Base-by-base conservation (phyloP, 805 yeast species). In the Priceomyces melissophilus region DNA sequence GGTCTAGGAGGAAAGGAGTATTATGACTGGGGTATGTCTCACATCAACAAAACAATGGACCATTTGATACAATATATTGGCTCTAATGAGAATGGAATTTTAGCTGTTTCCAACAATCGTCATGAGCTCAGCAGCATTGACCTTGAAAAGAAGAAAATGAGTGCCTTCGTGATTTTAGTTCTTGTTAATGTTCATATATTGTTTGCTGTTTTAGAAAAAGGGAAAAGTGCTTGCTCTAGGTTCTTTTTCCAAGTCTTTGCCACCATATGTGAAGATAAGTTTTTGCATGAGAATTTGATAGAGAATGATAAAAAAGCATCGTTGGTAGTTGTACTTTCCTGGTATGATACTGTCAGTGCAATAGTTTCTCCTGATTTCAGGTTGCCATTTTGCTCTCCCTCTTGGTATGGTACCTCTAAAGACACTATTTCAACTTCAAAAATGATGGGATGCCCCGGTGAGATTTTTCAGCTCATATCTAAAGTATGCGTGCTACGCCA, bases 401-500 rank as follows among this genome's bases (percentile, higher is more conserved):
- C 58, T 13, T 78, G 81, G 80, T 77, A 75, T 47, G 82, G 82
- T 2, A 45, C 61, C 3, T 57, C 64, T 7, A 49, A 55, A 20
- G 72, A 67, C 42, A 50, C 53, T 9, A 63, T 73, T 3, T 75
- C 81, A 12, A 76, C 81, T 0, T 66, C 76, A 4, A 67, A 65
- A 41, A 67, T 78, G 71, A 76, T 75, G 73, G 83, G 82, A 1
- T 78, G 83, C 46, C 82, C 83, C 0, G 81, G 79, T 3, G 81
- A 76, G 44, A 70, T 78, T 1, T 78, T 78, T 51, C 54, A 57
- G 12, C 69, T 76, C 3, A 62, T 78, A 51, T 60, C 67, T 2
- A 64, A 69, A 33, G 66, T 78, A 4, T 75, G 81, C 44, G 50
- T 52, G 10, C 47, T 76, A 9, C 47, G 69, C 28, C 60, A 63